Evolutionary conservation across 2,329 filamentous ascomycete genomes (phyloP), one percentile per base, ranked within the genome.

Genomic region (Pyrenophora tritici-repentis): DNA sequence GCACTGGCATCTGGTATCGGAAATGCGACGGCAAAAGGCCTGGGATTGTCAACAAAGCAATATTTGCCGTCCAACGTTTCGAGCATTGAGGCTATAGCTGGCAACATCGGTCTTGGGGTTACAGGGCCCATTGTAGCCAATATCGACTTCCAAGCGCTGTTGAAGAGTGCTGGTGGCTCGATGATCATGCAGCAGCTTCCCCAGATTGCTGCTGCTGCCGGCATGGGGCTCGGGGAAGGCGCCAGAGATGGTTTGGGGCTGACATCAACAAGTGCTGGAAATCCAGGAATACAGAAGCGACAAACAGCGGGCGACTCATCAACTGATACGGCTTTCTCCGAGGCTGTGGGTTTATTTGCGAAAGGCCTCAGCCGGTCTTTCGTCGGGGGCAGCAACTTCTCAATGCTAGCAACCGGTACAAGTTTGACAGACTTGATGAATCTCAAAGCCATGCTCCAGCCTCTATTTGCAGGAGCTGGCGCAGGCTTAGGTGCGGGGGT

Each of bases 1-100:
- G 56, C 66, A 4, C 45, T 70, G 22, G 67, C 66, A 13, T 60
- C 64, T 22, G 67, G 67, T 3, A 63, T 70, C 20, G 66, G 67
- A 0, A 64, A 68, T 20, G 65, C 59, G 14, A 67, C 54, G 20
- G 58, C 65, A 14, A 58, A 49, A 24, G 66, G 65, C 3, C 48
- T 70, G 3, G 65, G 63, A 4, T 35, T 70, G 18, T 68, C 66
- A 10, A 43, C 54, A 12, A 14, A 58, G 34, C 43, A 56, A 13
- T 61, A 59, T n/a, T 17, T 32, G 12, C 67, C 67, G 3, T 52
- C 55, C 0, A 58, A 59, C 12, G 51, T 37, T 13, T 51, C 55
- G 3, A 56, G 55, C 24, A 50, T 69, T n/a, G 56, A 58, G 40
- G 54, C 41, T 3, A 50, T 69, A 10, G 65, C 66, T n/a, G 58